These are phyloP conservation scores for Martiniozyma asiatica DNA, from an alignment of 1,139 yeast genomes.

Conservation along the genomic window DNA sequence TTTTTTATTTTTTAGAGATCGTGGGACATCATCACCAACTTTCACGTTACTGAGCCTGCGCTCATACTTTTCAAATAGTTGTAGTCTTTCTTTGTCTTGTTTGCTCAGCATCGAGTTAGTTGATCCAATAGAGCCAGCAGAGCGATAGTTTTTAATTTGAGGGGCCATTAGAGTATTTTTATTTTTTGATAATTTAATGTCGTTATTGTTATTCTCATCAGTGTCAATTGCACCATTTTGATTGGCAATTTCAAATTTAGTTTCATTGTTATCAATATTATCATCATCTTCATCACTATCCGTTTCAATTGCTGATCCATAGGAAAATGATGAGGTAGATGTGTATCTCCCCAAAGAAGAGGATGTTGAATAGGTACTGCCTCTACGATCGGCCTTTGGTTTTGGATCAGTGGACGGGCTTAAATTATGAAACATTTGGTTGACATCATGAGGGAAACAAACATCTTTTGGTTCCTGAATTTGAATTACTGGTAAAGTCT, in stretches of 20 bases:
- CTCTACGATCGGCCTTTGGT: constrained; percentile 2
- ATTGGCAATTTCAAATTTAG: too few species aligned
- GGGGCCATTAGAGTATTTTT: too few species aligned
- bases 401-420: constrained; percentile 4
- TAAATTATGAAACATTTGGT: constrained; percentile 1
- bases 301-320: constrained; percentile 4
- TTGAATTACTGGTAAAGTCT: too few species aligned
- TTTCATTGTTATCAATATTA: not conserved
- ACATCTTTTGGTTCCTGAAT: constrained; percentile 1
- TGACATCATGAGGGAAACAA: not conserved
- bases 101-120: constrained; percentile 1
- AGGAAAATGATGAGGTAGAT: not conserved
- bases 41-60: constrained; percentile 15
- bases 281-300: constrained; percentile 3
- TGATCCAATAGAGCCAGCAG: too few species aligned
- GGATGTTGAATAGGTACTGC: constrained; percentile 2
- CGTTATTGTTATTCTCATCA: too few species aligned
- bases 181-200: too few species aligned
- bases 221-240: too few species aligned
- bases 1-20: constrained; percentile 1
- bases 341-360: constrained; percentile 1
- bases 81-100: constrained; percentile 8
- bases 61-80: constrained; percentile 20
- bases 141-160: too few species aligned
- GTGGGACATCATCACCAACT: constrained; percentile 1